Evolutionary conservation across 441 rosid species (phyloP), one percentile per base, ranked within the genome.

Genomic region (Arabidopsis lyrata): DNA sequence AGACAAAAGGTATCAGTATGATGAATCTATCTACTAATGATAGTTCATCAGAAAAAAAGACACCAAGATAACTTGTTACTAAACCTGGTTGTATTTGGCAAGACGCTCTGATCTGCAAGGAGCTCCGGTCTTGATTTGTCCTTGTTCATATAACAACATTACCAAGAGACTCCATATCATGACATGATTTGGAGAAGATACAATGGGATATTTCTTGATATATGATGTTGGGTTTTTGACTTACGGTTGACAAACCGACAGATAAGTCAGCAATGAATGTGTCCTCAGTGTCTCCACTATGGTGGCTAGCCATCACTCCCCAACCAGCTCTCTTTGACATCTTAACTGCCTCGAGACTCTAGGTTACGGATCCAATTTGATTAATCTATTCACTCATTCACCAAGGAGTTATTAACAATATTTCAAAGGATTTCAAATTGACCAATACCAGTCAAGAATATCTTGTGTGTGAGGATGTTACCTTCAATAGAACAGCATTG

Each of bases 261-360:
- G 98, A 79, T 44, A 95, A 80, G 72, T 95, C 98, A 36, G 98
- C 99, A 73, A 95, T 92, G 85, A 95, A 95, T 9, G 99, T 95
- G 74, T 92, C 99, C 80, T 95, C 98, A 2, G 99, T 95, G 72
- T 95, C 99, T 73, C 99, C 98, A 86, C 98, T 93, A 63, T 94
- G 84, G 82, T 95, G 99, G 72, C 99, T 93, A 39, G 98, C 88
- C 99, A 95, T 93, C 42, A 95, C 97, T 45, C 99, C 97, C 98
- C 97, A 95, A 13, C 98, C 98, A 64, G 97, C 98, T 60, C 39
- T 77, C 87, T 95, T 95, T 32, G 99, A 90, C 97, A 91, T 95
- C 82, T 71, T 93, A 14, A 95, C 97, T 1, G 99, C 98, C 84
- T 95, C 97, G 34, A 91, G 90, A 77, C 97, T 95, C 84, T 95